phyloP scores from a whole-genome alignment of 2,329 filamentous ascomycete species.

The Hirsutella minnesotensis region DNA sequence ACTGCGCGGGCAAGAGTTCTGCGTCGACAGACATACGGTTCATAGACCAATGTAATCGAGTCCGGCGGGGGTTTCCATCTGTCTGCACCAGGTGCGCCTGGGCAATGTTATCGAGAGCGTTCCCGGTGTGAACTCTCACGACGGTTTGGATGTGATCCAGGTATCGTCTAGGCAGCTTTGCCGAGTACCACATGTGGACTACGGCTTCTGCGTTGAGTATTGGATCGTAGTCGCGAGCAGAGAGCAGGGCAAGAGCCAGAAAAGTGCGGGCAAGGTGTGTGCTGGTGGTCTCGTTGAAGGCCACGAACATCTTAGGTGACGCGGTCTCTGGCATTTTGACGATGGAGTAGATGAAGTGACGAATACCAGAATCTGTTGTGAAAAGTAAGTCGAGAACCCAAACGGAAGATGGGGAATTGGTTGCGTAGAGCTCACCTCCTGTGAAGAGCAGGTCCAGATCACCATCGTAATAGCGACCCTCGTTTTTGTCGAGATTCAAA shows the following conservation, averaged over 20 bases:
- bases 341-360: constrained; percentile 14
- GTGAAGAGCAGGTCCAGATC: constrained; percentile 10
- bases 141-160: constrained; percentile 6
- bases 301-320: constrained; percentile 5
- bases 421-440: constrained; percentile 8
- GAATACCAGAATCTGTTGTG: constrained; percentile 9
- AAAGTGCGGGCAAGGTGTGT: constrained; percentile 4
- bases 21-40: constrained; percentile 1
- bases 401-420: neutral
- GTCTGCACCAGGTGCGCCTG: neutral
- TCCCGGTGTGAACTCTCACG: neutral
- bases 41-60: constrained; percentile 1
- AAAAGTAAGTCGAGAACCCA: neutral
- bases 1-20: constrained; percentile 4
- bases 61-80: neutral
- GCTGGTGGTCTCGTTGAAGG: constrained; percentile 3
- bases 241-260: constrained; percentile 7
- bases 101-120: constrained; percentile 1
- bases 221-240: constrained; percentile 4
- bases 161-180: constrained; percentile 5
- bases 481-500: constrained; percentile 13
- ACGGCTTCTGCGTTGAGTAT: constrained; percentile 10
- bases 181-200: constrained; percentile 16
- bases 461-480: constrained; percentile 11
- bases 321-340: constrained; percentile 10